phyloP scores from a whole-genome alignment of 192 early-diverging fungal species.

The Rhizophagus sp. region DNA sequence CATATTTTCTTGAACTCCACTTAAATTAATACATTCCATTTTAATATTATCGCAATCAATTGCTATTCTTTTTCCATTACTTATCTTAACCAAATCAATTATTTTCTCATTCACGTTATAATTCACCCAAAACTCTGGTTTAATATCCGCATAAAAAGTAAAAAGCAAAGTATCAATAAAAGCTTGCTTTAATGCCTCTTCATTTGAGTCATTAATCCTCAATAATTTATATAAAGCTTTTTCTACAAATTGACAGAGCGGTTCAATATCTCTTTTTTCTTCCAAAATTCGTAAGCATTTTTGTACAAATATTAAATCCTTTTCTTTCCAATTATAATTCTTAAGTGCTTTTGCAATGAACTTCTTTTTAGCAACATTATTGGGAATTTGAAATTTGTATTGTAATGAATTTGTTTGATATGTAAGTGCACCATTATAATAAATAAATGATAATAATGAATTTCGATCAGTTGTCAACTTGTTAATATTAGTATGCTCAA shows the following conservation, averaged over 20 bases:
- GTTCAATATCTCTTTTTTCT: background rate
- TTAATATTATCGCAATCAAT: slow-evolving; percentile 11
- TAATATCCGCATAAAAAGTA: background rate
- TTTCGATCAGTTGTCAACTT: slow-evolving; percentile 12
- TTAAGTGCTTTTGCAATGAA: background rate
- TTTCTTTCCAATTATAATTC: slow-evolving; percentile 7
- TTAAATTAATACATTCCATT: slow-evolving; percentile 3
- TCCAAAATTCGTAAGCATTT: slow-evolving; percentile 12
- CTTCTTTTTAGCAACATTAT: background rate
- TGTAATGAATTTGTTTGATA: slow-evolving; percentile 20
- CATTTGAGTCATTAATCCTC: slow-evolving; percentile 16
- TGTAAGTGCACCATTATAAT: slow-evolving; percentile 24
- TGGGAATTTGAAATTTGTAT: slow-evolving; percentile 4
- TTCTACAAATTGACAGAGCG: slow-evolving; percentile 18
- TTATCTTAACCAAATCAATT: background rate
- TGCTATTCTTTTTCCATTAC: background rate
- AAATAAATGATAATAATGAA: slow-evolving; percentile 22
- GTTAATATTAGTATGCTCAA: background rate
- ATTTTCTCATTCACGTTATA: background rate
- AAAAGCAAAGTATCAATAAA: slow-evolving; percentile 18
- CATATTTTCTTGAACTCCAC: background rate
- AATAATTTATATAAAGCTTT: slow-evolving; percentile 2
- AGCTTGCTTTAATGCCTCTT: background rate
- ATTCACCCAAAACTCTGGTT: background rate
- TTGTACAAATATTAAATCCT: background rate